Base-by-base conservation (phyloP, 192 early-diverging fungal genomes). In the Phlyctochytrium arcticum region DNA sequence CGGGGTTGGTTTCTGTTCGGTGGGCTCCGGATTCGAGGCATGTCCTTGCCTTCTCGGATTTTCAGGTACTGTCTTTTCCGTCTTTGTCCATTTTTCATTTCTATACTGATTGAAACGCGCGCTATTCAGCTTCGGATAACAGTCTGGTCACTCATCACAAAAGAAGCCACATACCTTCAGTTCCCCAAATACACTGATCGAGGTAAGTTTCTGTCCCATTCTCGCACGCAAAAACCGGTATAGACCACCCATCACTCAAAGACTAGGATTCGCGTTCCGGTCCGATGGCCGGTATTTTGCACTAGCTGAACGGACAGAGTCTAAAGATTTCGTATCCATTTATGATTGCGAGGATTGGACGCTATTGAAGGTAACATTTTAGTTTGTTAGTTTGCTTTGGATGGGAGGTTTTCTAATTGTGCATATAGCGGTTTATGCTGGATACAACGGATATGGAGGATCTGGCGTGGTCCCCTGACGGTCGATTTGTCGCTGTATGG, bases 391-490 rank as follows among this genome's bases (percentile, higher is more conserved):
- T 57, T 2, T 4, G 0, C 55, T n/a, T 2, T 29, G 26, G 26
- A 57, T 36, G 0, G 4, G 6, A 30, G 19, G 15, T 27, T 30
- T 10, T 7, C 15, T 34, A 1, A 58, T 34, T 4, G 21, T 27
- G 8, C 17, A 3, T 2, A 5, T 66, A 92, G 90, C 69, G 80
- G n/a, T 88, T 90, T 58, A 66, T 72, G 26, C 58, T 84, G 0
- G 89, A 90, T 34, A 88, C 91, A 3, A 69, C 67, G 15, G 91
- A 95, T 77, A 54, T 87, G 6, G 84, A 88, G 35, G 82, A 91
- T 59, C 67, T 95, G 29, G 70, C 78, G 15, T 93, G 91, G 90
- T 94, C 92, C 27, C 93, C 93, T 0, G 87, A 95, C 66, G 92
- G 92, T 17, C 71, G 78, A 26, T 90, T 76, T 56, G 80, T 95